Conservation (phyloP, 192 early-diverging fungal genomes). For the Diversispora epigaea region DNA sequence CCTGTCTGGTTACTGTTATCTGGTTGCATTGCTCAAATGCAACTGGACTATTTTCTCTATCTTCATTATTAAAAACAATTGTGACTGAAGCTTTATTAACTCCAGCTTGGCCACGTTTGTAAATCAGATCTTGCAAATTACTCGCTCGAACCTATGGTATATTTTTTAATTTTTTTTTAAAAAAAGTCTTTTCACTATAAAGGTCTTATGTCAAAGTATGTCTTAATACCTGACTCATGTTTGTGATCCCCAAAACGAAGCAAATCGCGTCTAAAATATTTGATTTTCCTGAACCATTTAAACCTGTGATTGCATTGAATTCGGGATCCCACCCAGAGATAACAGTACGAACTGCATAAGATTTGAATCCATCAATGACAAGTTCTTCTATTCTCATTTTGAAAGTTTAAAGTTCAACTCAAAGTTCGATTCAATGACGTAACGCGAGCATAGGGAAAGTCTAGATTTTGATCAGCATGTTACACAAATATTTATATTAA, state of each 20-base stretch:
- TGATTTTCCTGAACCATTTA: slow-evolving; percentile 98
- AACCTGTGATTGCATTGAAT: slow-evolving; percentile 98
- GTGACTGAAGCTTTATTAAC: slow-evolving; percentile 97
- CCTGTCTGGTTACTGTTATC: slow-evolving; percentile 95
- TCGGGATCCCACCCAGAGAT: slow-evolving; percentile 98
- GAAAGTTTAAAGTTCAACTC: too few species aligned
- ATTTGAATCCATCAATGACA: slow-evolving; percentile 99
- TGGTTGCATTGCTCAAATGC: slow-evolving; percentile 83
- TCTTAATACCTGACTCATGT: slow-evolving; percentile 73
- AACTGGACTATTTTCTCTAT: slow-evolving; percentile 79
- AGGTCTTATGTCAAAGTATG: too few species aligned
- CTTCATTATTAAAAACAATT: slow-evolving; percentile 93
- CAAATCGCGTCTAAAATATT: slow-evolving; percentile 99
- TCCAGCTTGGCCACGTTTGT: slow-evolving; percentile 98
- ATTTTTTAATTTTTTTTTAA: neutral
- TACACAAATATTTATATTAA: too few species aligned
- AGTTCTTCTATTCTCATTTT: slow-evolving; percentile 91
- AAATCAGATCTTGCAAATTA: slow-evolving; percentile 93
- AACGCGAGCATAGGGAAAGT: too few species aligned
- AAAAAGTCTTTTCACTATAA: neutral
- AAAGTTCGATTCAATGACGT: too few species aligned
- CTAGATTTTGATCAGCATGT: too few species aligned
- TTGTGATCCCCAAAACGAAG: slow-evolving; percentile 96
- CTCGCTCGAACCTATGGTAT: slow-evolving; percentile 75
- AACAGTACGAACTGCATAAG: slow-evolving; percentile 91